These are phyloP conservation scores for Xylaria telfairii DNA, from an alignment of 495 filamentous ascomycete genomes.

Conservation along the genomic window DNA sequence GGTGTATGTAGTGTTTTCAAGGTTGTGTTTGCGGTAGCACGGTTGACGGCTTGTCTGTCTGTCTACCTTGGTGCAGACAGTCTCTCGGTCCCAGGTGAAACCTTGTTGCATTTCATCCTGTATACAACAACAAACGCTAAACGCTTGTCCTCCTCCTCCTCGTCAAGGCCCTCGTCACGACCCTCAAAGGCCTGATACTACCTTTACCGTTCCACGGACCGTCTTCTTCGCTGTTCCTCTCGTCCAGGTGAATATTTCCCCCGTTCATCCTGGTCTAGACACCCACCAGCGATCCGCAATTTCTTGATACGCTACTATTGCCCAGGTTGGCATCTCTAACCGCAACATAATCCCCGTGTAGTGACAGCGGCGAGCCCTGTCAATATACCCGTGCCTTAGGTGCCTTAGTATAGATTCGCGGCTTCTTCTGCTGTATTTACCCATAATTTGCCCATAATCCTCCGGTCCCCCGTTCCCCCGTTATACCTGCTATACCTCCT, in stretches of 20 bases:
- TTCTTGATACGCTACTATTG: slow-evolving; percentile 18
- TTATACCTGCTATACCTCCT: slow-evolving; percentile 9
- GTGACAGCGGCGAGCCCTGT: background rate
- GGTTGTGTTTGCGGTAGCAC: no score
- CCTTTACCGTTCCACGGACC: slow-evolving; percentile 17
- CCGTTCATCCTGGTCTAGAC: slow-evolving; percentile 16
- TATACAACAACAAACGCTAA: slow-evolving; percentile 12
- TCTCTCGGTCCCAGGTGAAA: background rate
- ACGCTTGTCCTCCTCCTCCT: background rate
- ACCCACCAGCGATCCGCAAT: slow-evolving; percentile 4
- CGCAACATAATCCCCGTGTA: slow-evolving; percentile 9
- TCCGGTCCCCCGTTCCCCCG: background rate
- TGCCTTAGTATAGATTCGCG: background rate
- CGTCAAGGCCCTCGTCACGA: background rate
- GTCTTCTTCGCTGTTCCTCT: slow-evolving; percentile 1
- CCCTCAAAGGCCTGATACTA: slow-evolving; percentile 1
- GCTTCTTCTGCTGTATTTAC: slow-evolving; percentile 2
- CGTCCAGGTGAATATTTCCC: slow-evolving; percentile 20
- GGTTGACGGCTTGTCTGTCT: background rate
- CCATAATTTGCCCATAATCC: slow-evolving; percentile 27
- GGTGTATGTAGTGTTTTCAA: background rate
- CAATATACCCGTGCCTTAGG: background rate
- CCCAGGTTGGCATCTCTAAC: slow-evolving; percentile 24
- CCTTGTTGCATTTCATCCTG: slow-evolving; percentile 14
- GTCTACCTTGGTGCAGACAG: background rate